Percentiles rank a stretch among this genome's conserved stretches.
These are phyloP conservation scores for Saccharomycopsis malanga DNA, from an alignment of 805 yeast species.

Conservation along the genomic window DNA sequence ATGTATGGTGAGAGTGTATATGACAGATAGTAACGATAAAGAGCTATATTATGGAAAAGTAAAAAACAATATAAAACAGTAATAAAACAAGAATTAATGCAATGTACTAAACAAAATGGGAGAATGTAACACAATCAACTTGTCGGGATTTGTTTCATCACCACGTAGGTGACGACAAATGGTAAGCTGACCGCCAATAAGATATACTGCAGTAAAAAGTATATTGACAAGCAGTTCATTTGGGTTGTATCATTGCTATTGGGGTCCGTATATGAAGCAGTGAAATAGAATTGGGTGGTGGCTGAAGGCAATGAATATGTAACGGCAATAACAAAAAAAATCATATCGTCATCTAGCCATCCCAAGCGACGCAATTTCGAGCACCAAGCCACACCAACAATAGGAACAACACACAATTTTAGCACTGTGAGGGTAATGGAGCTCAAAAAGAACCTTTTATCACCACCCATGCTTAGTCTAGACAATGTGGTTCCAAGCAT, in stretches of 20 bases:
- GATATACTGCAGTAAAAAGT: conserved; percentile 60
- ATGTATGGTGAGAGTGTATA: too few relatives aligned
- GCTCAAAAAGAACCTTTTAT: conserved; percentile 41
- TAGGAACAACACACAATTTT: conserved; percentile 66
- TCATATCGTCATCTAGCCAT: conserved; percentile 53
- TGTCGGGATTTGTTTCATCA: conserved; percentile 32
- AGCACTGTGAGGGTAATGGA: conserved; percentile 48
- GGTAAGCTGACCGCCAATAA: conserved; percentile 62
- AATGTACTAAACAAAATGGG: too few relatives aligned
- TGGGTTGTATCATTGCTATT: conserved; percentile 45
- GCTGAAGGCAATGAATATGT: conserved; percentile 82
- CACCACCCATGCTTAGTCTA: conserved; percentile 51
- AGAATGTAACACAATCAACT: too few relatives aligned
- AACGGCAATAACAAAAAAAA: conserved; percentile 66
- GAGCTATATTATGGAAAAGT: too few relatives aligned
- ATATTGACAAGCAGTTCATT: conserved; percentile 74
- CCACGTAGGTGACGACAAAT: conserved; percentile 61
- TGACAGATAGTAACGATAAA: too few relatives aligned
- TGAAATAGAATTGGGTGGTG: conserved; percentile 78
- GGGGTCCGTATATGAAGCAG: conserved; percentile 75
- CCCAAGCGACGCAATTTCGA: conserved; percentile 55
- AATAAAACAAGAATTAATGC: too few relatives aligned
- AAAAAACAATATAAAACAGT: too few relatives aligned
- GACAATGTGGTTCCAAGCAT: conserved; percentile 86
- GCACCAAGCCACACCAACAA: conserved; percentile 64